Evolutionary conservation across 768 basidiomycete species (phyloP).

Genomic region (Leccinum fibrillosum): DNA sequence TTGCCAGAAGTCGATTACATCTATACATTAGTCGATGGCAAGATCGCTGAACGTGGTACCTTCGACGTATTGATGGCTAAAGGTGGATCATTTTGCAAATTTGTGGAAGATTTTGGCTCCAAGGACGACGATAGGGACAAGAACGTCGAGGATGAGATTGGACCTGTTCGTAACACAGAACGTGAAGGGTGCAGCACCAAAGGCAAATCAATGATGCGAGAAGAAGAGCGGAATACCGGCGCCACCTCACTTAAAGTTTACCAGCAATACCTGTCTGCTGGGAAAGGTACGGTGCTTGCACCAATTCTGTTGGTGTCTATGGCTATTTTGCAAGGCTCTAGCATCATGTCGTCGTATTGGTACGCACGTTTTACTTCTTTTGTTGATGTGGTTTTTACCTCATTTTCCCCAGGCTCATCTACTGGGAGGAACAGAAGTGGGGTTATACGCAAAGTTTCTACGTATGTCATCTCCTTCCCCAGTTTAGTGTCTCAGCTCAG

Average conservation of each 20-base stretch:
- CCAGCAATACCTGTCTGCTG: slow-evolving; percentile 61
- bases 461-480: slow-evolving; percentile 41
- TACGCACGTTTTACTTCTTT: slow-evolving; percentile 26
- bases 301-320: slow-evolving; percentile 64
- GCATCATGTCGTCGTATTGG: slow-evolving; percentile 76
- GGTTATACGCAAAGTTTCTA: slow-evolving; percentile 63
- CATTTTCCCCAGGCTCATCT: slow-evolving; percentile 59
- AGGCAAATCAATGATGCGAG: not conserved
- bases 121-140: slow-evolving; percentile 23
- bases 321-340: slow-evolving; percentile 63
- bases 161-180: slow-evolving; percentile 19
- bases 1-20: slow-evolving; percentile 86
- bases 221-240: not conserved
- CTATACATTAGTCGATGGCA: slow-evolving; percentile 72
- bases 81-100: slow-evolving; percentile 66
- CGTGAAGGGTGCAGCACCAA: not conserved
- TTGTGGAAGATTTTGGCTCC: slow-evolving; percentile 61
- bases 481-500: slow-evolving; percentile 19
- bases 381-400: not conserved
- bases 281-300: slow-evolving; percentile 61
- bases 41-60: slow-evolving; percentile 76
- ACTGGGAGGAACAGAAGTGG: slow-evolving; percentile 60
- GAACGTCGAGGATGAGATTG: slow-evolving; percentile 34
- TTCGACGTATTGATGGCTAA: slow-evolving; percentile 66
- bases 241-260: slow-evolving; percentile 28